Evolutionary conservation across 768 basidiomycete genomes (phyloP), one percentile per base, ranked within the genome.

Genomic region (Pisolithus marmoratus): DNA sequence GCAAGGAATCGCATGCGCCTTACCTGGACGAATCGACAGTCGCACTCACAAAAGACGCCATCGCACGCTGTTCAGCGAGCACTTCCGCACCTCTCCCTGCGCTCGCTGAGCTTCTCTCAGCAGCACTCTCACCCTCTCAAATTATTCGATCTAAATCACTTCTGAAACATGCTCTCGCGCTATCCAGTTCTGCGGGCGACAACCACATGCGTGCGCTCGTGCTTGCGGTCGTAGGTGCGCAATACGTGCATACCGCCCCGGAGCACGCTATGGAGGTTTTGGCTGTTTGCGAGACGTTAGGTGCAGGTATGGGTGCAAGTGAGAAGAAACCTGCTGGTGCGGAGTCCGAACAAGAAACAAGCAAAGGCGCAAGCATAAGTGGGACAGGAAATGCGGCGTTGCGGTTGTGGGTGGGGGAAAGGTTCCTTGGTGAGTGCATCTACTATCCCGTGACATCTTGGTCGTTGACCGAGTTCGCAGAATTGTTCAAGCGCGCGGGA

Each of bases 121-220:
- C 60, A 8, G 57, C 64, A 2, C 29, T 61, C 1, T 57, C 54
- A 11, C 54, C 47, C 12, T 50, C 63, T 15, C 65, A 67, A 27
- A 65, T 65, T 38, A 60, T 65, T 31, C 60, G 63, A 3, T 67
- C 65, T 8, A 65, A 65, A 40, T 60, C 59, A 1, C 76, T 83
- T 47, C 70, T 80, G n/a, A 83, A 83, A 50, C 64, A 68, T 1
- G 83, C 87, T 0, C 74, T 91, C 2, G 72, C 76, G 12, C 70
- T 84, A 14, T 78, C 82, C 0, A 82, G 78, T 1, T 58, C 64
- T 1, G 74, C 84, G 3, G 80, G 77, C 19, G 88, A 90, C 54
- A 90, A 88, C 55, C 79, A 90, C 60, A 68, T 89, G 19, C 83
- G 87, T 8, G 85, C 85, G 12, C 69, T 88, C 1, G 72, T 89